Base-by-base conservation (phyloP, 1,139 yeast species). In the Hemisphaericaspora subhashii region DNA sequence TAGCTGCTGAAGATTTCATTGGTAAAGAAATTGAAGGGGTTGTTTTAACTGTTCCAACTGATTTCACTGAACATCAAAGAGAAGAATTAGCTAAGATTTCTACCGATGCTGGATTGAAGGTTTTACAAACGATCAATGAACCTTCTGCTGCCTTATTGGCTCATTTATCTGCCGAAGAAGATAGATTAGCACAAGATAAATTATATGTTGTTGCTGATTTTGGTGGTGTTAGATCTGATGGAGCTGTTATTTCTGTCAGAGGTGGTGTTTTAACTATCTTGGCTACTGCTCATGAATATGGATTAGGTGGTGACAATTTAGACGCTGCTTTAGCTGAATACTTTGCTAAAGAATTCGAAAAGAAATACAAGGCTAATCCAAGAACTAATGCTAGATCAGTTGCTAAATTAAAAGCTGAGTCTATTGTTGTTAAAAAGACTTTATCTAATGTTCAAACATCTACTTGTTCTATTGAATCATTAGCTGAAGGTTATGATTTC, bases 171-270 rank as follows among this genome's bases (percentile, higher is more conserved):
- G 63, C 71, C 32, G 74, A 74, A 43, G 83, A 79, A 41, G 80
- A 77, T 54, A 70, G 73, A 51, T 69, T 81, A 51, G 60, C 64
- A 40, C 69, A 81, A 52, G 97, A 92, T 66, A 86, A 83, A 68
- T 71, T 87, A 44, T 88, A 84, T 54, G 94, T 87, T 39, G 96
- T 94, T 52, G 95, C 95, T 37, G 98, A 92, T 66, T 86, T 92
- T 57, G 99, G 98, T 63, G 98, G 97, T 60, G 78, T 89, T 53
- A 82, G 98, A 69, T 84, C 96, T 30, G 98, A 92, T 61, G 97
- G 92, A 47, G 96, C 98, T 41, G 92, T 94, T 39, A 74, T 92
- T 56, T 81, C 97, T 34, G 87, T 84, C 45, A 84, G 98, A 73
- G 95, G 95, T 47, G 98, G 98, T 55, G 80, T 90, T 48, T 77